Evolutionary conservation across 1,139 yeast species (phyloP).

Genomic region (Keqinozyma sinolaborantium): DNA sequence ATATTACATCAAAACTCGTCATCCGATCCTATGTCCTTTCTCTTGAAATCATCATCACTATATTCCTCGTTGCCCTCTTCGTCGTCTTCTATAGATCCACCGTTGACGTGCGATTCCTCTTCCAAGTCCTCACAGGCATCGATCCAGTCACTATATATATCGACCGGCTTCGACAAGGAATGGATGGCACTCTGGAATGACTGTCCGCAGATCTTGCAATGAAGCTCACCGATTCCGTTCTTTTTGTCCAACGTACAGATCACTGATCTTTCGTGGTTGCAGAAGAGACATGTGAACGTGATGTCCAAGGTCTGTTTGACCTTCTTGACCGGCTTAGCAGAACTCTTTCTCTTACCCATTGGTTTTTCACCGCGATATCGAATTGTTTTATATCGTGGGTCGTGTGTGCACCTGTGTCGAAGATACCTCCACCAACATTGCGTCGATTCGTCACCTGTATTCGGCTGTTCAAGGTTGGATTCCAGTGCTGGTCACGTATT

Average conservation of each 20-base stretch:
- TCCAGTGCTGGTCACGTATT: not conserved
- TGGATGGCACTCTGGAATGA: conserved; percentile 87
- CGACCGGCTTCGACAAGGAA: conserved; percentile 82
- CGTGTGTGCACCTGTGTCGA: no score
- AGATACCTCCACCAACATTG: not conserved
- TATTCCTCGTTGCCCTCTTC: conserved; percentile 33
- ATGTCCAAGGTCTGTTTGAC: conserved; percentile 79
- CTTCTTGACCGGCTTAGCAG: conserved; percentile 78
- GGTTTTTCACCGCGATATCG: not conserved
- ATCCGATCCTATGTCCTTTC: conserved; percentile 22
- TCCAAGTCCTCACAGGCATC: conserved; percentile 98
- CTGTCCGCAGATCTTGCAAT: conserved; percentile 94
- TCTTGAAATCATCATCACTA: conserved; percentile 33
- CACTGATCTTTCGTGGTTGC: conserved; percentile 94
- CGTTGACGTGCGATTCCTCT: conserved; percentile 46
- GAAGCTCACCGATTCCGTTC: conserved; percentile 77
- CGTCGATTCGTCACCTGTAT: no score
- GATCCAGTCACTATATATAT: conserved; percentile 96
- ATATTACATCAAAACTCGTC: conserved; percentile 12
- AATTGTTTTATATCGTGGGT: not conserved
- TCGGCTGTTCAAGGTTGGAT: no score
- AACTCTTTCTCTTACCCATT: conserved; percentile 89
- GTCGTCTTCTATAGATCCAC: conserved; percentile 12
- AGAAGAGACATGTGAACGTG: conserved; percentile 86
- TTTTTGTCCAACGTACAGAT: conserved; percentile 86